A percentile compares a stretch with the other conserved stretches of the same genome.
Evolutionary conservation across 352 stramenopile genomes (phyloP).

Genomic region (Phytophthora lateralis): DNA sequence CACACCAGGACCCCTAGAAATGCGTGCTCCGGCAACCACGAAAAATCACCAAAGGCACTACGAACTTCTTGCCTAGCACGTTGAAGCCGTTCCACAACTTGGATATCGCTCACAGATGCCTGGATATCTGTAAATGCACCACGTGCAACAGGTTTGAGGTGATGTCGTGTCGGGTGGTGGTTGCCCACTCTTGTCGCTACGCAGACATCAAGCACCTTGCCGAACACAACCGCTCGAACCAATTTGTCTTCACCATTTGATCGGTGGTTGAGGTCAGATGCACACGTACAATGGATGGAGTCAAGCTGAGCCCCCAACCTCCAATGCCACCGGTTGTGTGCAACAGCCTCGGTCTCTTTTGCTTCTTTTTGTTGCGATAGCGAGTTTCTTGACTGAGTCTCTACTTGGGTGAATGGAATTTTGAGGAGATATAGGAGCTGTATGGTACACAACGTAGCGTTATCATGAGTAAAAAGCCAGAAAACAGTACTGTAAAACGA

Average conservation of each 20-base stretch:
- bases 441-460: constrained; percentile 11
- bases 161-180: constrained; percentile 39
- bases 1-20: constrained; percentile 60
- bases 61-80: constrained; percentile 5
- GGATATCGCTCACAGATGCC: constrained; percentile 37
- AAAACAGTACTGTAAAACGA: background rate
- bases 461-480: constrained; percentile 11
- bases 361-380: constrained; percentile 1
- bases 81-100: constrained; percentile 40
- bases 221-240: constrained; percentile 14
- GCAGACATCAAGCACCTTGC: constrained; percentile 26
- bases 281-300: constrained; percentile 18
- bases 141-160: constrained; percentile 3
- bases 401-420: constrained; percentile 24
- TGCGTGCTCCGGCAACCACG: constrained; percentile 37
- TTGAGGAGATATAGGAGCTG: constrained; percentile 55
- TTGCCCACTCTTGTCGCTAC: constrained; percentile 45
- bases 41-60: constrained; percentile 48
- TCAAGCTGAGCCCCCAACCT: constrained; percentile 41
- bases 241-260: constrained; percentile 5
- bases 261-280: constrained; percentile 28
- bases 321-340: constrained; percentile 29
- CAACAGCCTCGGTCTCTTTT: constrained; percentile 1
- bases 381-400: constrained; percentile 1
- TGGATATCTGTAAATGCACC: constrained; percentile 48